phyloP scores from a whole-genome alignment of 1,284 basidiomycete species.

The Austroboletus niveus region DNA sequence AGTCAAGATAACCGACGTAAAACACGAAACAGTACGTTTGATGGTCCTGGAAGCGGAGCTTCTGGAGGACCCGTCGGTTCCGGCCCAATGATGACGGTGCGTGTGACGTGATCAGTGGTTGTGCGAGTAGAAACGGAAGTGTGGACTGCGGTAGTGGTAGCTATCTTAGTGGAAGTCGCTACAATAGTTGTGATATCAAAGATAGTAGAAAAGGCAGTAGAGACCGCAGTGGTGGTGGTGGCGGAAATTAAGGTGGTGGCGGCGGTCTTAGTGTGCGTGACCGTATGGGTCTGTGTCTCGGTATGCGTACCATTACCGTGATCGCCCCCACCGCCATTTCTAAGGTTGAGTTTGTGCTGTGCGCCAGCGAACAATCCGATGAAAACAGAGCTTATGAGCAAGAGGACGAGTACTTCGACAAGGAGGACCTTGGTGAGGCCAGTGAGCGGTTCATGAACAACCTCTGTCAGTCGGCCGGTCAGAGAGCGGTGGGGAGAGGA shows the following conservation, averaged over 20 bases:
- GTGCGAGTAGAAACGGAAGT: conserved; percentile 39
- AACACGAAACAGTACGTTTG: conserved; percentile 19
- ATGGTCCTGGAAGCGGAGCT: conserved; percentile 22
- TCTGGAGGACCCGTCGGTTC: conserved; percentile 36
- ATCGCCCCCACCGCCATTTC: conserved; percentile 36
- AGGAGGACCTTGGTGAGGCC: conserved; percentile 85
- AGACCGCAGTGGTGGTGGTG: conserved; percentile 36
- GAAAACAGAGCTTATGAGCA: conserved; percentile 83
- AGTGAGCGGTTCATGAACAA: conserved; percentile 75
- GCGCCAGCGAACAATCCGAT: conserved; percentile 91
- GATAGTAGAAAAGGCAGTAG: conserved; percentile 33
- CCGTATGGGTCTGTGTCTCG: conserved; percentile 29
- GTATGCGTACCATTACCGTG: conserved; percentile 38
- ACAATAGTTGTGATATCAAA: conserved; percentile 34
- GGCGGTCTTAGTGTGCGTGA: conserved; percentile 32
- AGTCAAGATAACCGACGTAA: conserved; percentile 2
- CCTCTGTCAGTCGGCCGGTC: conserved; percentile 50
- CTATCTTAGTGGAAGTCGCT: conserved; percentile 32
- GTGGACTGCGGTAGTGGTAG: conserved; percentile 36
- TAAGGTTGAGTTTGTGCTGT: conserved; percentile 68
- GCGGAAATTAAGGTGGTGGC: conserved; percentile 32
- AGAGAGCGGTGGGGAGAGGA: conserved; percentile 36
- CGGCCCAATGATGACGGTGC: conserved; percentile 31
- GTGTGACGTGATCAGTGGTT: conserved; percentile 34
- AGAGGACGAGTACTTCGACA: conserved; percentile 69